phyloP scores from a whole-genome alignment of 2,329 filamentous ascomycete species.

The Colletotrichum tropicale region DNA sequence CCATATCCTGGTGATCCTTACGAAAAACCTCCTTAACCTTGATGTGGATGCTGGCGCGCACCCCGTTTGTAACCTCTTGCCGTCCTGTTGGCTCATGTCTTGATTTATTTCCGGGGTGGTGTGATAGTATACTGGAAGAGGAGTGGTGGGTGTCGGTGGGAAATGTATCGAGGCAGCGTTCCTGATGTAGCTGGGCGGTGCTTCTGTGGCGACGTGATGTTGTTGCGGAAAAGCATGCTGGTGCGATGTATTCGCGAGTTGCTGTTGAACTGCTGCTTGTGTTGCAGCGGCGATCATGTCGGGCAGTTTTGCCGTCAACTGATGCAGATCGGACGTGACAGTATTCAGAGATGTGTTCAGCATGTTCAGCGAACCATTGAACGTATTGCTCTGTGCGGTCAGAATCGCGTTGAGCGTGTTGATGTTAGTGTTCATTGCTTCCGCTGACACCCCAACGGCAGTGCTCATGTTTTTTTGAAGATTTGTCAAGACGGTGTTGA shows the following conservation, averaged over 20 bases:
- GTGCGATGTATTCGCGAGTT: not conserved
- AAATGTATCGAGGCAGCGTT: not conserved
- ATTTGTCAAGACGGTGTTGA: not conserved
- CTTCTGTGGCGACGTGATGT: not conserved
- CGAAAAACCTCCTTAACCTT: not conserved
- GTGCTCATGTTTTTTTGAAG: not conserved
- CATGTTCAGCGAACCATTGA: not conserved
- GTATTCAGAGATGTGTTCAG: not conserved
- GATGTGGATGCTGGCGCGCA: not conserved
- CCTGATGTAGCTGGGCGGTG: not conserved
- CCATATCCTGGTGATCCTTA: not conserved
- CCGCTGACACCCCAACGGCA: too few relatives aligned
- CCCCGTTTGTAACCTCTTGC: too few relatives aligned
- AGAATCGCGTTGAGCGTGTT: not conserved
- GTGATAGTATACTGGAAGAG: not conserved
- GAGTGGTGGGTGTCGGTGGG: not conserved
- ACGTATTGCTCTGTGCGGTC: not conserved
- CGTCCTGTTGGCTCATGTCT: not conserved
- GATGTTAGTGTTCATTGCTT: too few relatives aligned
- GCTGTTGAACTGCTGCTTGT: not conserved
- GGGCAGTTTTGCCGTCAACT: not conserved
- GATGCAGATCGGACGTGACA: fast-evolving
- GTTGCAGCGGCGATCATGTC: not conserved
- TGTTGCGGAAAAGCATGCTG: fast-evolving
- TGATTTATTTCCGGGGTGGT: not conserved